Percentiles rank a stretch among this genome's conserved stretches.
phyloP scores from a whole-genome alignment of 805 yeast genomes.

The Sungouiozyma ichnusensis region DNA sequence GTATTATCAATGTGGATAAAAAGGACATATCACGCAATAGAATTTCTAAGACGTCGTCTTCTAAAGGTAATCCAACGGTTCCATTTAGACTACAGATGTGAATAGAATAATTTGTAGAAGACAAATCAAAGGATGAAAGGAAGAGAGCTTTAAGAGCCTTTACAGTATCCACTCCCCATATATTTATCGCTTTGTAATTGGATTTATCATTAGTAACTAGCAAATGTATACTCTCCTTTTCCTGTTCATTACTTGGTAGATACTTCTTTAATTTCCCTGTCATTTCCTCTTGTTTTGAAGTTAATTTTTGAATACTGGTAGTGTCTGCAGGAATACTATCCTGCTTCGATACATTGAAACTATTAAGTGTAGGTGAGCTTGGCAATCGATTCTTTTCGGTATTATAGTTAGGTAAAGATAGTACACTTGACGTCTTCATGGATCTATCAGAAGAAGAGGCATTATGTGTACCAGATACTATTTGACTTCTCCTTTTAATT shows the following conservation, averaged over 20 bases:
- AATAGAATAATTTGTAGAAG: not conserved
- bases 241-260: not conserved
- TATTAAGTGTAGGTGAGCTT: not conserved
- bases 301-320: no score
- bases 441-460: constrained; percentile 5
- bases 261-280: not conserved
- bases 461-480: constrained; percentile 2
- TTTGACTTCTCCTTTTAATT: constrained; percentile 20
- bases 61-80: not conserved
- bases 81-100: not conserved
- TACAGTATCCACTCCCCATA: not conserved
- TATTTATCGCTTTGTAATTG: not conserved
- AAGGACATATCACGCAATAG: not conserved
- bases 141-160: not conserved
- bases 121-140: not conserved
- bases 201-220: not conserved
- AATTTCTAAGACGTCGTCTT: not conserved
- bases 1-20: not conserved
- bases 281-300: not conserved
- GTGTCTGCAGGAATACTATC: not conserved
- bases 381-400: not conserved
- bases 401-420: not conserved
- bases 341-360: not conserved
- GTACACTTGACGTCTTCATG: constrained; percentile 5
- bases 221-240: not conserved